Evolutionary conservation across 108 stramenopile species (phyloP).

Genomic region (Stephanodiscus triporus): DNA sequence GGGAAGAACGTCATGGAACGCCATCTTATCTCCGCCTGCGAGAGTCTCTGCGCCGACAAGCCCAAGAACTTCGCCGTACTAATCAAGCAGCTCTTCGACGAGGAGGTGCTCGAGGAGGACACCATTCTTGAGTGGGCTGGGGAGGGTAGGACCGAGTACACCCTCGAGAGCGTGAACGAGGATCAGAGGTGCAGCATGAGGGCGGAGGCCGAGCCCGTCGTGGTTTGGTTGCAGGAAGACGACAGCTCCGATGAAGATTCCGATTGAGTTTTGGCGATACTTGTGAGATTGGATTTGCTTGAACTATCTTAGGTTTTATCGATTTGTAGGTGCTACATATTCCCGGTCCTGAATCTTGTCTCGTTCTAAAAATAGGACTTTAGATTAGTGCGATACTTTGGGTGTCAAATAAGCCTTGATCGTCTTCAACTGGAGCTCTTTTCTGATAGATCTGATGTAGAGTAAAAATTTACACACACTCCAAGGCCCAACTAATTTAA

Average conservation of each 20-base stretch:
- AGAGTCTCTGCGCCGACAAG: conserved; percentile 74
- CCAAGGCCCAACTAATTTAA: too few species aligned
- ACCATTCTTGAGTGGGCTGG: conserved; percentile 92
- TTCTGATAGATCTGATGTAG: too few species aligned
- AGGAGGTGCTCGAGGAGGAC: conserved; percentile 88
- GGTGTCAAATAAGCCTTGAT: too few species aligned
- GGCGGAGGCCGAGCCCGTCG: conserved; percentile 83
- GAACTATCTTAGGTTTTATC: neutral
- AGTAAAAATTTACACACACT: too few species aligned
- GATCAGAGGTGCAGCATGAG: conserved; percentile 77
- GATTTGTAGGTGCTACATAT: neutral
- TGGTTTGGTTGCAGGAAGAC: conserved; percentile 91
- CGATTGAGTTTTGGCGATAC: conserved; percentile 28
- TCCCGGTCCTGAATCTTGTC: too few species aligned
- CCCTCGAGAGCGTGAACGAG: conserved; percentile 75
- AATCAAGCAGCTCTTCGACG: conserved; percentile 91
- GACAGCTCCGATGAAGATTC: conserved; percentile 81
- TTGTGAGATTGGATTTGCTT: neutral
- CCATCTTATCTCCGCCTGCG: conserved; percentile 83
- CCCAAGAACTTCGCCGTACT: conserved; percentile 91
- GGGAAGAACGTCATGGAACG: conserved; percentile 82
- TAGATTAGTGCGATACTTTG: too few species aligned
- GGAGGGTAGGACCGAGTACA: conserved; percentile 80
- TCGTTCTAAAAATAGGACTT: conserved; percentile 1
- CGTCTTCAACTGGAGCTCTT: too few species aligned